Evolutionary conservation across 768 basidiomycete genomes (phyloP), one percentile per base, ranked within the genome.

Genomic region (Hemileccinum impolitum): DNA sequence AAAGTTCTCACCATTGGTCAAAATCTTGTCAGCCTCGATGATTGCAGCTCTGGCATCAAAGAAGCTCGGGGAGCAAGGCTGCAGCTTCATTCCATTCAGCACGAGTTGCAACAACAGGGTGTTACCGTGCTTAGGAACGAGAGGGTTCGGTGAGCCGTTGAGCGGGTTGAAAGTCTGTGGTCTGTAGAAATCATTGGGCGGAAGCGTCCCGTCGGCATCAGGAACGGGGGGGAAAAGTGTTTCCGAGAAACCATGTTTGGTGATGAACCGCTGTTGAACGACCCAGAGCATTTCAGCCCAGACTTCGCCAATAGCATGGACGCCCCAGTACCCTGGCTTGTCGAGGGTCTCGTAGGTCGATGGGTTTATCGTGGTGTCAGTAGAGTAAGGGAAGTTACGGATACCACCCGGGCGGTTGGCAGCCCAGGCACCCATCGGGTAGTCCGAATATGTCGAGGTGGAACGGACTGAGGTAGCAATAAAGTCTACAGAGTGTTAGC

Each of bases 341-440:
- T 98, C 91, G 18, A 99, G 85, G 2, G 86, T 94, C 81, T 92
- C 88, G 79, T 97, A 97, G 0, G 83, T 87, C 45, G 89, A 90
- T 0, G 93, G 95, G 74, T 97, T 98, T 67, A 89, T 59, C 19
- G 76, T 75, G 30, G 72, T 68, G 70, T 90, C 76, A 73, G 80
- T 82, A 59, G 91, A 92, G 75, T 98, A 98, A 10, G 76, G 68
- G 70, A 82, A 97, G 74, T 94, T 93, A 45, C 95, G 75, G 63
- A 97, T 96, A 36, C 94, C 95, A 1, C 51, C 64, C 1, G 54
- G 72, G 28, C 74, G 70, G 70, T 94, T 94, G 12, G 91, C 84
- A 42, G 94, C 94, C 95, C 95, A 99, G 8, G 89, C 78, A 41
- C 95, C 95, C 94, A 98, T 96, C 2, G 86, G 72, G 59, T 82